phyloP scores from a whole-genome alignment of 2,329 filamentous ascomycete genomes.

The Tolypocladium sp. region DNA sequence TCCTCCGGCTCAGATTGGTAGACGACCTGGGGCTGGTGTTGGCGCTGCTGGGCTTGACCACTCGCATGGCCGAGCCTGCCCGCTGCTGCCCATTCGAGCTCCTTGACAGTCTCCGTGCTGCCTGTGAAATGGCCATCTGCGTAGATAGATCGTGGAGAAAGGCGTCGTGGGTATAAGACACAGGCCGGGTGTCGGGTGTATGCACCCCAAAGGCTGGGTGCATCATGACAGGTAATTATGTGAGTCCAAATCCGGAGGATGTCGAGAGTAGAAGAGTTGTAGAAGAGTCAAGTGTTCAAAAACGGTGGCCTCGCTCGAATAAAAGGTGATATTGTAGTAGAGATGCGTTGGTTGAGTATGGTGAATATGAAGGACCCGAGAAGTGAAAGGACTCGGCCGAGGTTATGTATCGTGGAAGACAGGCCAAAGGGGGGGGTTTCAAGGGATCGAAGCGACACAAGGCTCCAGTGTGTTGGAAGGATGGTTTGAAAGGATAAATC shows the following conservation, averaged over 20 bases:
- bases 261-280: not conserved
- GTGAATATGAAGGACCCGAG: not conserved
- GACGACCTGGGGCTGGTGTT: conserved; percentile 58
- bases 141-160: conserved; percentile 42
- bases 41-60: conserved; percentile 57
- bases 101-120: conserved; percentile 37
- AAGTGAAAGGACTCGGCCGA: conserved; percentile 13
- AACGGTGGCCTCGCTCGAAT: not conserved
- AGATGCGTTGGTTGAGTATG: not conserved
- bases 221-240: conserved; percentile 15
- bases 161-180: conserved; percentile 23
- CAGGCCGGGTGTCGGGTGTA: conserved; percentile 15
- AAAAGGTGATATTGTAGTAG: not conserved
- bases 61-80: conserved; percentile 42
- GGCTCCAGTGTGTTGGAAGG: conserved; percentile 13
- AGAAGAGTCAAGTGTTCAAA: not conserved
- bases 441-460: conserved; percentile 23
- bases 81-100: conserved; percentile 42
- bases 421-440: conserved; percentile 10
- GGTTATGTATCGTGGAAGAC: conserved; percentile 20
- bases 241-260: not conserved
- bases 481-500: conserved; percentile 26
- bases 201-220: conserved; percentile 16
- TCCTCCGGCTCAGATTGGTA: conserved; percentile 40
- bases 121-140: conserved; percentile 39